phyloP scores from a whole-genome alignment of 2,329 filamentous ascomycete genomes.

The Diaporthe sp. region DNA sequence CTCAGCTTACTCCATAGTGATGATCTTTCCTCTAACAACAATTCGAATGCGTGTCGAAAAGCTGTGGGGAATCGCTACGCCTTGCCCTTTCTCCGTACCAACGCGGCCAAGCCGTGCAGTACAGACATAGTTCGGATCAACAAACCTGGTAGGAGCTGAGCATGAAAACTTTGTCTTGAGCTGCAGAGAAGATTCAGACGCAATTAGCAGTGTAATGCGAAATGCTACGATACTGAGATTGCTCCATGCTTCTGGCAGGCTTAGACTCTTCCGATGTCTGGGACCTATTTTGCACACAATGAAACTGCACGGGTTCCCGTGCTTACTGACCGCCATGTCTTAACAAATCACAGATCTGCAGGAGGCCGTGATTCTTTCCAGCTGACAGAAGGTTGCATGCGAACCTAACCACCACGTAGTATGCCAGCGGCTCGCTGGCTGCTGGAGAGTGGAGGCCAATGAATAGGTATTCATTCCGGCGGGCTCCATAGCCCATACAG shows the following conservation, averaged over 20 bases:
- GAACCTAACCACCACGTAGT: too few species aligned
- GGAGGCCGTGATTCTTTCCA: neutral
- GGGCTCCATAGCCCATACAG: neutral
- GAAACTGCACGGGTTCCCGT: neutral
- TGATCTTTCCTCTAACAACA: conserved; percentile 7
- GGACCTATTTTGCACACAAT: neutral
- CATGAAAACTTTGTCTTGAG: neutral
- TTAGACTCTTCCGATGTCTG: too few species aligned
- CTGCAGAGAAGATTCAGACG: neutral
- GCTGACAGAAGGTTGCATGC: neutral
- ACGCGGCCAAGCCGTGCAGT: neutral
- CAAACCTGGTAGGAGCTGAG: neutral
- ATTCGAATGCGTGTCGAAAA: neutral
- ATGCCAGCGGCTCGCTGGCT: neutral
- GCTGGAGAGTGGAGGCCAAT: neutral
- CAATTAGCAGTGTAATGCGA: neutral
- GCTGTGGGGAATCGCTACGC: neutral
- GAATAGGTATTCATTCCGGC: neutral
- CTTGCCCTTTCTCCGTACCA: neutral
- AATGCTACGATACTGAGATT: neutral
- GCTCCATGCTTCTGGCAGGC: neutral
- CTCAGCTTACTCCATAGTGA: conserved; percentile 20
- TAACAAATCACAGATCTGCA: neutral
- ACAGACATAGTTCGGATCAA: neutral
- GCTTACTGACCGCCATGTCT: neutral